A percentile compares a stretch with the other conserved stretches of the same genome.
These are phyloP conservation scores for Aegilops umbellulata DNA, from an alignment of 176 grass and related monocot genomes.

Conservation along the genomic window DNA sequence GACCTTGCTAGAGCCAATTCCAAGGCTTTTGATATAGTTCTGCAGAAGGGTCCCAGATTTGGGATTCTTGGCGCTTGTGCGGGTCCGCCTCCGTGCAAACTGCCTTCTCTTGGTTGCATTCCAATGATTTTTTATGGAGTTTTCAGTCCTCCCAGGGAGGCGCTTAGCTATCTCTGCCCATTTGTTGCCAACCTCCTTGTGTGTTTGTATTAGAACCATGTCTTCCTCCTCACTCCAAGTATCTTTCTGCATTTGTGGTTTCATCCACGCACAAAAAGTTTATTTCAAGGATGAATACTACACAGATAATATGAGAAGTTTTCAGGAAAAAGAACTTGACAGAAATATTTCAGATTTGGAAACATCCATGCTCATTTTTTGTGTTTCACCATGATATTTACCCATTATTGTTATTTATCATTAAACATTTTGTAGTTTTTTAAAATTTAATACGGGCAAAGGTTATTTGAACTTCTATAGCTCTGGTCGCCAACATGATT, in stretches of 20 bases:
- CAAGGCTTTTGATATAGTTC: conserved; percentile 81
- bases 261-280: background rate
- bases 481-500: background rate
- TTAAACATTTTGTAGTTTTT: background rate
- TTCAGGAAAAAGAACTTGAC: background rate
- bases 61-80: conserved; percentile 46
- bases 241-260: conserved; percentile 74
- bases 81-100: conserved; percentile 49
- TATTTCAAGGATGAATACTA: background rate
- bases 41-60: conserved; percentile 67
- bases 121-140: conserved; percentile 97
- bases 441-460: background rate
- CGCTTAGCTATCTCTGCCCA: conserved; percentile 97
- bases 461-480: background rate
- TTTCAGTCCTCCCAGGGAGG: conserved; percentile 86
- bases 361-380: background rate
- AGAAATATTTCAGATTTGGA: background rate
- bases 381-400: background rate
- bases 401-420: background rate
- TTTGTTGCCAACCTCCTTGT: conserved; percentile 89
- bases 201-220: conserved; percentile 75
- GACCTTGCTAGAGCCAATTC: conserved; percentile 27
- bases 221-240: conserved; percentile 92
- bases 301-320: background rate
- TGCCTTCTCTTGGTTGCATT: conserved; percentile 89